Percentiles rank a stretch among this genome's conserved stretches.
Evolutionary conservation across 345 rosid species (phyloP).

Genomic region (Stellera chamaejasme): DNA sequence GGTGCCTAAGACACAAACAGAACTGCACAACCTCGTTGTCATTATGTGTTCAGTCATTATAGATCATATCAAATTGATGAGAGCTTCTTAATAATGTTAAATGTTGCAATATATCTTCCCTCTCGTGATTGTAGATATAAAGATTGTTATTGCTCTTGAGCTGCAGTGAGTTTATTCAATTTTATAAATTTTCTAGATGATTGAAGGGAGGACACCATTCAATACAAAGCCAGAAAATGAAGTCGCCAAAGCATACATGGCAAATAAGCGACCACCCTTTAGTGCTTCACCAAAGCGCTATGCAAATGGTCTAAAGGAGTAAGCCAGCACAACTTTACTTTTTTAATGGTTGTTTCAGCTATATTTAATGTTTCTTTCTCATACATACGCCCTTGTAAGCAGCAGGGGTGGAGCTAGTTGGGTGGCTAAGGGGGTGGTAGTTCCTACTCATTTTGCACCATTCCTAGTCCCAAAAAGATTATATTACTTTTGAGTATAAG

Average conservation of each 20-base stretch:
- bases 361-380: neutral
- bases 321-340: slow-evolving; percentile 12
- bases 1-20: no score
- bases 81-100: no score
- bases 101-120: no score
- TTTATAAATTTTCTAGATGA: slow-evolving; percentile 40
- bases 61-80: no score
- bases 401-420: neutral
- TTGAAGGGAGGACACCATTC: slow-evolving; percentile 78
- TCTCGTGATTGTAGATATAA: no score
- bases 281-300: slow-evolving; percentile 50
- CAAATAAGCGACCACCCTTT: slow-evolving; percentile 72
- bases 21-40: no score
- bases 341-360: neutral
- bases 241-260: slow-evolving; percentile 62
- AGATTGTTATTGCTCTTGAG: no score
- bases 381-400: neutral
- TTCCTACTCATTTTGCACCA: neutral
- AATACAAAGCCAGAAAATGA: slow-evolving; percentile 45
- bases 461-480: no score
- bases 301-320: slow-evolving; percentile 57
- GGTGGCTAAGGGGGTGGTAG: neutral
- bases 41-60: no score
- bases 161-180: no score
- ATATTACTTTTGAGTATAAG: no score